Percentiles rank a stretch among this genome's conserved stretches.
phyloP scores from a whole-genome alignment of 441 rosid species.

The Gossypium schwendimanii region DNA sequence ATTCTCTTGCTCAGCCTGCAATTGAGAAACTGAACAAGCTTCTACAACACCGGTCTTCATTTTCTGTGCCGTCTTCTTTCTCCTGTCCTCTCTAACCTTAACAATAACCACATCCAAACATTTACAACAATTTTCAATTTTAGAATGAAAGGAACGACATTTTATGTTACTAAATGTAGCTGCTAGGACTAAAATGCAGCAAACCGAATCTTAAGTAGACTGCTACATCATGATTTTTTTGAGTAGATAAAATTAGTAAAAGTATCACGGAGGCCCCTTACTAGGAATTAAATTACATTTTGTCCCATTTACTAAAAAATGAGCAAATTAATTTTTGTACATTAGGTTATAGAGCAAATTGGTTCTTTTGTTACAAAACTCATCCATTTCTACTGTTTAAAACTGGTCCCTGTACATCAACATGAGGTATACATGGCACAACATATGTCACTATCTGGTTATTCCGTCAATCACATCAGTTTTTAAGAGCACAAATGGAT shows the following conservation, averaged over 20 bases:
- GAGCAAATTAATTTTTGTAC: no score
- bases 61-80: constrained; percentile 18
- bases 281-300: no score
- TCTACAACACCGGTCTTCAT: constrained; percentile 9
- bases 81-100: constrained; percentile 21
- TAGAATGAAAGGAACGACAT: background rate
- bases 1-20: constrained; percentile 13
- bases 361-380: no score
- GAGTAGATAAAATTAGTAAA: background rate
- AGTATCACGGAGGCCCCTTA: no score
- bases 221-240: background rate
- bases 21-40: constrained; percentile 15
- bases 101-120: constrained; percentile 9
- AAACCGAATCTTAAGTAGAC: background rate
- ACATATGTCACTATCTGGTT: no score
- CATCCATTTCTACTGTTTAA: no score
- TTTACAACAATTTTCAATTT: background rate
- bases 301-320: no score
- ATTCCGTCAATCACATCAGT: no score
- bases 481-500: no score
- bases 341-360: no score
- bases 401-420: no score
- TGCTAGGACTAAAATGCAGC: background rate
- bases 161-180: background rate
- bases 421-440: no score